A percentile compares a stretch with the other conserved stretches of the same genome.
These are phyloP conservation scores for Microsporum audouinii DNA, from an alignment of 2,329 filamentous ascomycete genomes.

Conservation along the genomic window DNA sequence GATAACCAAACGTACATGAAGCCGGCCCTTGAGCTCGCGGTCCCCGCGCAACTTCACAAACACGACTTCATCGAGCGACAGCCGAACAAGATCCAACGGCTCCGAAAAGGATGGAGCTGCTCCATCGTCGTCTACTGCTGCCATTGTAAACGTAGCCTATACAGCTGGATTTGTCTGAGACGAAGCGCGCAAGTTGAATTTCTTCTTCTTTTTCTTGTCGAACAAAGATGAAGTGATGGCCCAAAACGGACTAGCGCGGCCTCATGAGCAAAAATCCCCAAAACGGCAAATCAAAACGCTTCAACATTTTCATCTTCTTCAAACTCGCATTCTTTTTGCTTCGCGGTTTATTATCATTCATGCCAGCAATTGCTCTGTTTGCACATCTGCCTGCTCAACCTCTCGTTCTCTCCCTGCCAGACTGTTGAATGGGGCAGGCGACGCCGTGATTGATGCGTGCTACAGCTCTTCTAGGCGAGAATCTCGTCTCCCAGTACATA, in stretches of 20 bases:
- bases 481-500: slow-evolving; percentile 21
- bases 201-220: neutral
- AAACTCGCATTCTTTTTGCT: neutral
- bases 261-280: neutral
- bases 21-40: slow-evolving; percentile 82
- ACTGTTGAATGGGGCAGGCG: neutral
- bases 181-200: neutral
- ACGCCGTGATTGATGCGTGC: slow-evolving; percentile 10
- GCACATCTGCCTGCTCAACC: neutral
- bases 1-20: slow-evolving; percentile 58
- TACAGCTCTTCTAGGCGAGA: slow-evolving; percentile 19
- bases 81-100: slow-evolving; percentile 87
- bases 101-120: slow-evolving; percentile 62
- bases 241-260: slow-evolving; percentile 18
- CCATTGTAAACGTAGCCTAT: slow-evolving; percentile 38
- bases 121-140: slow-evolving; percentile 70
- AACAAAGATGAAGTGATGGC: neutral
- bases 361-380: neutral
- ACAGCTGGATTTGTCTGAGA: neutral
- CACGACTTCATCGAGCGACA: slow-evolving; percentile 89
- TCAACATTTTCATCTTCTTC: neutral
- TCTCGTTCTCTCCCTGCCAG: neutral
- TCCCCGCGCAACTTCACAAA: slow-evolving; percentile 96
- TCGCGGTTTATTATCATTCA: neutral
- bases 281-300: slow-evolving; percentile 1